Evolutionary conservation across 2,329 filamentous ascomycete genomes (phyloP).

Genomic region (Pseudocercospora fijiensis): DNA sequence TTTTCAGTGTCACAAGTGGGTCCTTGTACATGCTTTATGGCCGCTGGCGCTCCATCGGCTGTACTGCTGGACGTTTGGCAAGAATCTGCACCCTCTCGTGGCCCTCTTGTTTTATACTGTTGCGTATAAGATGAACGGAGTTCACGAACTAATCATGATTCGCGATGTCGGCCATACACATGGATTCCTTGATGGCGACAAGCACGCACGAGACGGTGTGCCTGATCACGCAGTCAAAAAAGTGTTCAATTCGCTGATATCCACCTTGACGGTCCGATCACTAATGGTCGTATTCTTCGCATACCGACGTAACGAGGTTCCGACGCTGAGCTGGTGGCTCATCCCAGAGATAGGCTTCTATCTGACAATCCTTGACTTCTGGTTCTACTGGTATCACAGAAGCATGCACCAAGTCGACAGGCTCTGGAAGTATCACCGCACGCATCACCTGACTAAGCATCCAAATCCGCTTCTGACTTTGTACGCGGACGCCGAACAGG

Average conservation of each 20-base stretch:
- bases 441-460: slow-evolving; percentile 50
- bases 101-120: slow-evolving; percentile 43
- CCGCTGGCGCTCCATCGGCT: slow-evolving; percentile 44
- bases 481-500: slow-evolving; percentile 46
- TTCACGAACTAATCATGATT: slow-evolving; percentile 43
- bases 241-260: slow-evolving; percentile 22
- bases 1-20: slow-evolving; percentile 43
- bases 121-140: slow-evolving; percentile 44
- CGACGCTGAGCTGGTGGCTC: slow-evolving; percentile 37
- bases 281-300: slow-evolving; percentile 24
- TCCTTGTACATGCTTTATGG: slow-evolving; percentile 42
- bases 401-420: slow-evolving; percentile 44
- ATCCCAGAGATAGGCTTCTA: slow-evolving; percentile 45
- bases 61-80: slow-evolving; percentile 36
- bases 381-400: slow-evolving; percentile 47
- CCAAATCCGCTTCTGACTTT: slow-evolving; percentile 46
- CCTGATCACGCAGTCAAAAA: slow-evolving; percentile 38
- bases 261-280: slow-evolving; percentile 24
- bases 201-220: slow-evolving; percentile 46
- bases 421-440: slow-evolving; percentile 50
- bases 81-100: slow-evolving; percentile 35
- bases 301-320: slow-evolving; percentile 16
- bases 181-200: slow-evolving; percentile 49
- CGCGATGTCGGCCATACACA: slow-evolving; percentile 42
- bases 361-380: slow-evolving; percentile 48